Base-by-base conservation (phyloP, 257 asterid species). In the Nicotiana benthamiana region DNA sequence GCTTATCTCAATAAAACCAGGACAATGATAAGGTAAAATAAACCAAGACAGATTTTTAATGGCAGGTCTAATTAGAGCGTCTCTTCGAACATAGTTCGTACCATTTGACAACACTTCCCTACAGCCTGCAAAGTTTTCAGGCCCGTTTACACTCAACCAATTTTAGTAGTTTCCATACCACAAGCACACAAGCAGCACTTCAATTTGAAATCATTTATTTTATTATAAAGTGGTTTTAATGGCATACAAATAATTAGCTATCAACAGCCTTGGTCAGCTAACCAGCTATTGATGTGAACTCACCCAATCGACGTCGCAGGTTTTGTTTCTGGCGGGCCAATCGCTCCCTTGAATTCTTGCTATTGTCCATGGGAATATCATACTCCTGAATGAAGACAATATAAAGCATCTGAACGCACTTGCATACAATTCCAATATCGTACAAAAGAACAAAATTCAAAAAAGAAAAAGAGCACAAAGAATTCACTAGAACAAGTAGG, bases 321-420 rank as follows among this genome's bases (percentile, higher is more conserved):
- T 92, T 94, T 86, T 92, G 97, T 88, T 96, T 96, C 86, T 94
- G 99, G 46, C 97, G 91, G 80, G 93, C 93, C 89, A 96, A 86
- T 80, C 97, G 87, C 83, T 96, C 98, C 87, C 88, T 92, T 67
- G 98, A 91, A 81, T 93, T 96, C 92, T 91, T 96, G 86, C 88
- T 75, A 84, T 83, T 90, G 80, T 94, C 99, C 80, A 59, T 92
- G 20, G 96, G 92, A 86, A 91, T 86, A 85, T 96, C 99, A 83
- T 89, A 96, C 86, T 96, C 99, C 99, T 96, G 87, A 83, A 87
- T 72, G 77, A 81, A 48, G 74, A 61, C 75, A 66, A 84, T 17
- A 80, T 3, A 84, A 63, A 78, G 70, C 83, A 81, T 64, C 48
- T 48, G 16, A 24, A 46, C 24, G 40, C 61, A 46, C 59, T 43